Base-by-base conservation (phyloP, 2,329 filamentous ascomycete genomes). In the Claviceps sp. region DNA sequence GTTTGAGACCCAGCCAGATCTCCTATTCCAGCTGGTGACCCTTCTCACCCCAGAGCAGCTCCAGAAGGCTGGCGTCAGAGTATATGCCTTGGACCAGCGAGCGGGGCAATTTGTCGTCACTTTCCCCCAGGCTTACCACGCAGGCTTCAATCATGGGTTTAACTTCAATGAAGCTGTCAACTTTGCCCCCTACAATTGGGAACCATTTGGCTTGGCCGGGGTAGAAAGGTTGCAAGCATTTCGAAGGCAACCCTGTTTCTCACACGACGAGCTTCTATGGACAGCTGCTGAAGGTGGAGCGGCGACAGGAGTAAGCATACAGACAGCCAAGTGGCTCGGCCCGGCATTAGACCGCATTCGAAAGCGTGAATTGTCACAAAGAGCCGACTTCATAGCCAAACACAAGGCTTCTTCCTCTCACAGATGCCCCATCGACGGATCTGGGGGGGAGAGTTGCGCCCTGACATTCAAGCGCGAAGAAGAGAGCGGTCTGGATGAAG, bases 81-180 rank as follows among this genome's bases (percentile, higher is more conserved):
- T 97, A 2, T 97, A 89, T 64, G 93, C 93, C 0, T 72, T 96
- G n/a, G 93, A 98, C 64, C 93, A 98, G 66, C 80, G 91, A 59
- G 93, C 93, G 30, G 93, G 93, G 5, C 89, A 98, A 63, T 88
- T 98, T 57, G 90, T 98, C 56, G 84, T 98, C 57, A 98, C 93
- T 0, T 98, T 96, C 61, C 93, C 93, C 0, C 87, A 95, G 65
- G 93, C 93, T 0, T 98, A 97, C 61, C 93, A 98, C 65, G 91
- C 93, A 5, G 93, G 93, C 0, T 98, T 98, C 71, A 98, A 98
- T 61, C 93, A 98, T 61, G 93, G 87, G 0, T 98, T 98, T 73
- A 98, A 98, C 64, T 95, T 96, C 68, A 98, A 98, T 60, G 93
- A 98, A 66, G 93, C 93, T 5, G 93, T 98, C 59, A 98, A 98